These are phyloP conservation scores for Metschnikowia noctiluminum DNA, from an alignment of 805 yeast genomes.

Conservation along the genomic window DNA sequence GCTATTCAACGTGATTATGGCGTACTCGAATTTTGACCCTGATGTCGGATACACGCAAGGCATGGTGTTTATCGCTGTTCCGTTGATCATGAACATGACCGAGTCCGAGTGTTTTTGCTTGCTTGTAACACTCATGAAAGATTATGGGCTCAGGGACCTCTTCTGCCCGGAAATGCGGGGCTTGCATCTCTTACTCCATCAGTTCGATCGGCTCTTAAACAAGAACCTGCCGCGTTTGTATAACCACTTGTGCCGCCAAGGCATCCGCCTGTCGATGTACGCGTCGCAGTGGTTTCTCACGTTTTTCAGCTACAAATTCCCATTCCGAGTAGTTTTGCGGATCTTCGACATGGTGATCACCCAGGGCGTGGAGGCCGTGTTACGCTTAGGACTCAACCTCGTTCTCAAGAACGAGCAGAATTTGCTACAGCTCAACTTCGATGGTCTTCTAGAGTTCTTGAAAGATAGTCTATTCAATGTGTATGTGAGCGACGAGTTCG, in stretches of 20 bases:
- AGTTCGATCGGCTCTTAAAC: conserved; percentile 85
- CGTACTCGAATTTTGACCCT: conserved; percentile 79
- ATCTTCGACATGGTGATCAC: conserved; percentile 85
- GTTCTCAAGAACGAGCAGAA: conserved; percentile 64
- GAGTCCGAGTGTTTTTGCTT: conserved; percentile 85
- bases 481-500: conserved; percentile 48
- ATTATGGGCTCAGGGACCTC: conserved; percentile 72
- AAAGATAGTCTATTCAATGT: conserved; percentile 76
- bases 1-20: conserved; percentile 71
- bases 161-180: conserved; percentile 94
- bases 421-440: conserved; percentile 65
- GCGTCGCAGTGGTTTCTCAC: conserved; percentile 98
- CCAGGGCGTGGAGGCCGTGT: conserved; percentile 84
- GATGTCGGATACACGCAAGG: conserved; percentile 99
- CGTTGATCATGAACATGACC: conserved; percentile 73
- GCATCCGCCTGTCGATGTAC: conserved; percentile 89
- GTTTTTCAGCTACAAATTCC: conserved; percentile 91
- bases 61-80: conserved; percentile 90
- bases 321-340: conserved; percentile 80
- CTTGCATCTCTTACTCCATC: conserved; percentile 76
- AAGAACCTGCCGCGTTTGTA: conserved; percentile 68
- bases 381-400: conserved; percentile 80
- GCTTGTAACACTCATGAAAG: conserved; percentile 77
- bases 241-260: conserved; percentile 78
- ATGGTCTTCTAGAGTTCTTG: conserved; percentile 68